A percentile compares a stretch with the other conserved stretches of the same genome.
phyloP scores from a whole-genome alignment of 148 eudicot genomes.

The Pouteria glomerata region DNA sequence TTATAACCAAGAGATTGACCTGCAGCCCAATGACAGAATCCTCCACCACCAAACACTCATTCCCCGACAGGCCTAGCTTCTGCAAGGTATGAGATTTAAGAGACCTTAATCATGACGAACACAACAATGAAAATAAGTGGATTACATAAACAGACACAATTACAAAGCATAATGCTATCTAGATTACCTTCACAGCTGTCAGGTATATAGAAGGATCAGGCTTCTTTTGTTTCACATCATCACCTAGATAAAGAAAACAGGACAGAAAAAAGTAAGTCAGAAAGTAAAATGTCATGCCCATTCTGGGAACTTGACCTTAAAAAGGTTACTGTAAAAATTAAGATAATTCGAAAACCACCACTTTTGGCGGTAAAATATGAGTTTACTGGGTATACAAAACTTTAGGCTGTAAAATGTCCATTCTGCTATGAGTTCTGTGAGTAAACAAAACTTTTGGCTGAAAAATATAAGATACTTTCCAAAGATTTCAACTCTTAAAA shows the following conservation, averaged over 20 bases:
- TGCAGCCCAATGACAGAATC: conserved; percentile 95
- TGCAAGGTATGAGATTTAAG: conserved; percentile 27
- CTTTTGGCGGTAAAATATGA: no score
- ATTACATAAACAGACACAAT: background rate
- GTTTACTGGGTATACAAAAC: no score
- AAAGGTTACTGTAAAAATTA: no score
- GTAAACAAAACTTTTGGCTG: conserved; percentile 1
- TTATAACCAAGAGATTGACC: conserved; percentile 33
- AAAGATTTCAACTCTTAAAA: no score
- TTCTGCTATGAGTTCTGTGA: background rate
- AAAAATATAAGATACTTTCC: background rate
- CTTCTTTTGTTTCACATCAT: conserved; percentile 96
- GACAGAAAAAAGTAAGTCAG: no score
- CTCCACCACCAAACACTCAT: conserved; percentile 84
- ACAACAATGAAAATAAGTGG: background rate
- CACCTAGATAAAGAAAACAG: conserved; percentile 44
- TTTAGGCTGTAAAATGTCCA: no score
- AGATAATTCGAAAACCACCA: no score
- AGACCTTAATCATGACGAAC: background rate
- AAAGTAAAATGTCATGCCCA: no score
- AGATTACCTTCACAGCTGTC: conserved; percentile 70
- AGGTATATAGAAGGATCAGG: conserved; percentile 91
- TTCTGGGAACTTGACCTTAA: no score
- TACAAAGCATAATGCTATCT: background rate
- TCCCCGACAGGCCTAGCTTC: conserved; percentile 65